Evolutionary conservation across 1,284 basidiomycete genomes (phyloP).

Genomic region (Apiotrichum mycotoxinovorans): DNA sequence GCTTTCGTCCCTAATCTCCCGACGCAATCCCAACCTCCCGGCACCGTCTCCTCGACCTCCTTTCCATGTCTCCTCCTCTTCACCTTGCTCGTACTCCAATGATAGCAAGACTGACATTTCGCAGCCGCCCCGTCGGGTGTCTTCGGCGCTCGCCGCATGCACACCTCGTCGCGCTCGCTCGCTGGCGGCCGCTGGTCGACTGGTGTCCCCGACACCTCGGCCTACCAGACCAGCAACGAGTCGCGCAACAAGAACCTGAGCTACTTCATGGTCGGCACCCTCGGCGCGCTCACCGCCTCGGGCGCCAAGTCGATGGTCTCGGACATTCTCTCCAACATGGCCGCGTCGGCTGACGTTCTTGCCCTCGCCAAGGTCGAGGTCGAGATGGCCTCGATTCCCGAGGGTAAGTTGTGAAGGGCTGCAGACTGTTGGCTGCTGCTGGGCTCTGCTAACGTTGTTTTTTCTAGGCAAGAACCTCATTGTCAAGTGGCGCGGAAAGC

Average conservation of each 20-base stretch:
- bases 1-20: too few relatives aligned
- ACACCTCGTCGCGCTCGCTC: constrained; percentile 57
- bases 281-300: constrained; percentile 90
- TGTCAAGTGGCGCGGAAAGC: constrained; percentile 99
- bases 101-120: neutral
- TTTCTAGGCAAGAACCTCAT: constrained; percentile 59
- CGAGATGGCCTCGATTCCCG: constrained; percentile 83
- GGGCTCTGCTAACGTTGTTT: neutral
- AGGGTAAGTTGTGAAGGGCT: constrained; percentile 67
- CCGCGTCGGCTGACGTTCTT: constrained; percentile 95
- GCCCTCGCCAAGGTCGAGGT: constrained; percentile 98
- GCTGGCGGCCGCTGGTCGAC: constrained; percentile 46
- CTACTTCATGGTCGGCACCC: constrained; percentile 96
- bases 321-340: constrained; percentile 94
- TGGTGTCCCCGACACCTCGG: constrained; percentile 82
- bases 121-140: constrained; percentile 54
- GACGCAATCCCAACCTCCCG: too few relatives aligned
- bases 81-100: neutral
- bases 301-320: constrained; percentile 91
- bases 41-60: neutral
- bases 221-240: constrained; percentile 69
- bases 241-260: constrained; percentile 77
- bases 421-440: neutral
- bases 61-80: neutral
- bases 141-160: constrained; percentile 54